These are phyloP conservation scores for Magnolia officinalis DNA, from an alignment of 164 flowering plant genomes.

Conservation along the genomic window DNA sequence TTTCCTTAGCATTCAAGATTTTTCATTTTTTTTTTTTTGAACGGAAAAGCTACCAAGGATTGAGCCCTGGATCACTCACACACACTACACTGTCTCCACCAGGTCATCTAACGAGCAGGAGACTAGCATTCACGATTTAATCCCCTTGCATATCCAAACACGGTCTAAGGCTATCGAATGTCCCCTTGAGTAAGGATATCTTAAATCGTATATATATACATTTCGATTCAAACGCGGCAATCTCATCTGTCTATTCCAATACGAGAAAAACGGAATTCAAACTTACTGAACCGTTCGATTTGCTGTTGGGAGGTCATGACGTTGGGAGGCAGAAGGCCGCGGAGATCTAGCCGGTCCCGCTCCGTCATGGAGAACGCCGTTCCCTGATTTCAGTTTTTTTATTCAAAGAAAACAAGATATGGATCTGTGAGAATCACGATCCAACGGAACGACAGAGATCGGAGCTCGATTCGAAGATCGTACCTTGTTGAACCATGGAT, in stretches of 20 bases:
- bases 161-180: too few species aligned
- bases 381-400: slow-evolving; percentile 42
- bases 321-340: slow-evolving; percentile 95
- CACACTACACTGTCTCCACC: too few species aligned
- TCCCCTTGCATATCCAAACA: too few species aligned
- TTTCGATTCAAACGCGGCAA: background rate
- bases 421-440: background rate
- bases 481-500: slow-evolving; percentile 99
- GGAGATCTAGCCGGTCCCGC: slow-evolving; percentile 93
- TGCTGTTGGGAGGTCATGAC: slow-evolving; percentile 81
- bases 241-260: background rate
- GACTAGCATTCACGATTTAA: too few species aligned
- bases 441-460: background rate
- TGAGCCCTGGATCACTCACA: too few species aligned
- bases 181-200: too few species aligned
- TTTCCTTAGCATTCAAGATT: too few species aligned
- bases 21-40: too few species aligned
- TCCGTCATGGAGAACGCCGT: slow-evolving; percentile 95
- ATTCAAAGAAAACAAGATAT: background rate
- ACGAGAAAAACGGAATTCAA: background rate
- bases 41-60: too few species aligned
- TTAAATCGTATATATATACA: too few species aligned
- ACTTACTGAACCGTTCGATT: slow-evolving; percentile 89
- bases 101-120: too few species aligned
- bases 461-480: background rate